Evolutionary conservation across 2,329 filamentous ascomycete species (phyloP), one percentile per base, ranked within the genome.

Genomic region (Zasmidium cellare): DNA sequence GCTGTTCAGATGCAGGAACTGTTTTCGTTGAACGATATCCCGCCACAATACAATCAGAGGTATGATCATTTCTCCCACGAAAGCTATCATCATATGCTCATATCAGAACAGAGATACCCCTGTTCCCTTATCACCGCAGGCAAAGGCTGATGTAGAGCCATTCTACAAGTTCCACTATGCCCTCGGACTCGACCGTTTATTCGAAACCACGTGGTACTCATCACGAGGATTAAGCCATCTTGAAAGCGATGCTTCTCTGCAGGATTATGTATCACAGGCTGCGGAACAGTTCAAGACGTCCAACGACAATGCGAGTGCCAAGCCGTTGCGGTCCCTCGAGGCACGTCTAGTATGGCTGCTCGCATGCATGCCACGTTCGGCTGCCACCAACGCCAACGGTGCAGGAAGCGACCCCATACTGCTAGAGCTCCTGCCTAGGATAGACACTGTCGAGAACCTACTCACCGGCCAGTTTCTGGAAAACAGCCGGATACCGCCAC

Each of bases 191-290:
- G 87, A 90, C 73, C 83, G 83, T 51, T 87, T 94, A 61, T 83
- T 96, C 61, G 92, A 97, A 73, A 90, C 91, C 6, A 82, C 81
- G 24, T 97, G 92, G 92, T 97, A 91, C 76, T 84, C 78, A 23
- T 77, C 75, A 38, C 80, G 80, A 63, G 83, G 81, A 54, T 76
- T 82, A 55, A 72, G 71, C n/a, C 75, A 80, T 53, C 74, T 89
- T 1, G 74, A 85, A 57, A 75, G 74, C 35, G 81, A 89, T 69
- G 76, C 79, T 24, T 76, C 78, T 24, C 77, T 91, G n/a, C 79
- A 88, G 65, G 84, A 87, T 53, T 83, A 87, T 60, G 84, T 92
- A 70, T 82, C 83, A 5, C 82, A 84, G 16, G 87, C 92, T 64
- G 79, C 92, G 23, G 71, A 75, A 16, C 68, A 74, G 55, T 75